Conservation (phyloP, 208 protist species). For the Angomonas deanei region DNA sequence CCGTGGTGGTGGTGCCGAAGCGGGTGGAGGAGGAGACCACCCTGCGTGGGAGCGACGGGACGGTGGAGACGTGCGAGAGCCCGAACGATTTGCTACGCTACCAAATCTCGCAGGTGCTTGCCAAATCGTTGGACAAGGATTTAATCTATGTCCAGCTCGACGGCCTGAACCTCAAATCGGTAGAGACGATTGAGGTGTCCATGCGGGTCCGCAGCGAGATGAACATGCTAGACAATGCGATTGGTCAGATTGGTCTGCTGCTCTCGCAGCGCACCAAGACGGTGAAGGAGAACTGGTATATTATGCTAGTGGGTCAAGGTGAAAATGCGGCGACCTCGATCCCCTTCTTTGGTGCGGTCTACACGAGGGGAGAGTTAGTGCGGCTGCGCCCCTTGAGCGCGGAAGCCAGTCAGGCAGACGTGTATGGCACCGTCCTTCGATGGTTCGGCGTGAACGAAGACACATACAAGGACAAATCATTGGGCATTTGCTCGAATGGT, state of each 20-base stretch:
- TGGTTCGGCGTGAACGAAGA: constrained; percentile 34
- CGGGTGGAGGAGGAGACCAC: background rate
- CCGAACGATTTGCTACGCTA: constrained; percentile 38
- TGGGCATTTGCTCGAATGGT: constrained; percentile 66
- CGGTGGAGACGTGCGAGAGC: constrained; percentile 44
- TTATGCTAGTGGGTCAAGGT: constrained; percentile 54
- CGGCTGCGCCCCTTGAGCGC: constrained; percentile 29
- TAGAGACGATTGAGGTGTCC: constrained; percentile 8
- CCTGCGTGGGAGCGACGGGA: constrained; percentile 34
- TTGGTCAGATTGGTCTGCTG: constrained; percentile 48
- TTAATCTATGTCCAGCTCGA: constrained; percentile 57
- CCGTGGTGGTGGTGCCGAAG: constrained; percentile 35
- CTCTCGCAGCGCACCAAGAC: constrained; percentile 30
- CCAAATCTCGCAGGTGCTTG: constrained; percentile 36
- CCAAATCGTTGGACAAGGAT: constrained; percentile 28
- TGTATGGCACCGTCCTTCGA: constrained; percentile 41
- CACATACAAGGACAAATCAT: constrained; percentile 6
- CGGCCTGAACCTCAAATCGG: constrained; percentile 3
- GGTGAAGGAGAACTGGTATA: constrained; percentile 57
- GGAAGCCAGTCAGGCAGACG: constrained; percentile 22
- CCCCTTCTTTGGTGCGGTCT: constrained; percentile 53
- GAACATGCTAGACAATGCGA: constrained; percentile 58
- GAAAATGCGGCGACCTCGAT: constrained; percentile 13
- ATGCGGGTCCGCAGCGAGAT: constrained; percentile 39
- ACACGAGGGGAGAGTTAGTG: constrained; percentile 44